Evolutionary conservation across 495 filamentous ascomycete genomes (phyloP).

Genomic region (Polyplosphaeria fusca): DNA sequence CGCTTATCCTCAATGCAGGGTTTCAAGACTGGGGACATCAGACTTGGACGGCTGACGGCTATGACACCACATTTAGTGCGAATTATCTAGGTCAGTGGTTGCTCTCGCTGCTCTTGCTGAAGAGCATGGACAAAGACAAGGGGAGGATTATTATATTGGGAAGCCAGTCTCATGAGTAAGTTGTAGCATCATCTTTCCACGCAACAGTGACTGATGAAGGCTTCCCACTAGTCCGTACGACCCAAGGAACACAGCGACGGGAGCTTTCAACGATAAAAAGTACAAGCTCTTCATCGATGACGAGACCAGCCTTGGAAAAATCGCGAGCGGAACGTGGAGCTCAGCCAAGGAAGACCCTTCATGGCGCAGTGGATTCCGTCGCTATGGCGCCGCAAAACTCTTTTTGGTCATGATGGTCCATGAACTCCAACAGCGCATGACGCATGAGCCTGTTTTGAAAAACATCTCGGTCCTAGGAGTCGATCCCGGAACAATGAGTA

Average conservation of each 20-base stretch:
- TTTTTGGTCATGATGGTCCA: slow-evolving; percentile 44
- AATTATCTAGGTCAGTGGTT: slow-evolving; percentile 49
- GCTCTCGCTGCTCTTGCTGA: slow-evolving; percentile 45
- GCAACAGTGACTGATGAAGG: slow-evolving; percentile 21
- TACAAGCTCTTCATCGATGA: not conserved
- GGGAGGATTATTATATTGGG: not conserved
- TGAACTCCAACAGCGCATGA: not conserved
- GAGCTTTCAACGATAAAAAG: not conserved
- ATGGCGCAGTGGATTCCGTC: slow-evolving; percentile 35
- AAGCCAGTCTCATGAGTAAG: not conserved
- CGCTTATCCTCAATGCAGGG: slow-evolving; percentile 42
- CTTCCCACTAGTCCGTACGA: too few relatives aligned
- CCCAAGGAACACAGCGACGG: not conserved
- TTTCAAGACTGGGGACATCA: slow-evolving; percentile 40
- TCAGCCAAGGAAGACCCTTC: slow-evolving; percentile 26
- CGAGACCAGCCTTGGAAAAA: slow-evolving; percentile 21
- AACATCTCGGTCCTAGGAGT: not conserved
- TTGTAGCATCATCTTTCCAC: not conserved
- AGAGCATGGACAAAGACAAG: slow-evolving; percentile 44
- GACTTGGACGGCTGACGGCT: slow-evolving; percentile 31
- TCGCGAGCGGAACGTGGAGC: slow-evolving; percentile 43
- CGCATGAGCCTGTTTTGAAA: not conserved
- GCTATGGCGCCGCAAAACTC: slow-evolving; percentile 45
- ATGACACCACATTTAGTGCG: slow-evolving; percentile 42
- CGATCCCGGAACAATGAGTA: not conserved